phyloP scores from a whole-genome alignment of 2,329 filamentous ascomycete species.

The Periconia sp. region DNA sequence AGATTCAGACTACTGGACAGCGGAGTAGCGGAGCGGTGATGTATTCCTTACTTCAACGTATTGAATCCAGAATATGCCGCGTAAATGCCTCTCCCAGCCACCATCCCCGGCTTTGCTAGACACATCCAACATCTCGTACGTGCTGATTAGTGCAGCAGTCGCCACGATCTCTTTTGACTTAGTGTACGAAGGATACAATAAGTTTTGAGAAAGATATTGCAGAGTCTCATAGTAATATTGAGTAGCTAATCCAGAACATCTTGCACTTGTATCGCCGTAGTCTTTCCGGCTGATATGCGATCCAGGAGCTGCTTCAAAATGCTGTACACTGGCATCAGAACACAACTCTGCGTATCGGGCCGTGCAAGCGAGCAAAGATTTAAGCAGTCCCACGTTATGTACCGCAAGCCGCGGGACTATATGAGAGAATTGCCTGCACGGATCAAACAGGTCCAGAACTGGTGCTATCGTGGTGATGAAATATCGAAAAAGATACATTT shows the following conservation, averaged over 20 bases:
- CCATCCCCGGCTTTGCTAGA: slow-evolving; percentile 45
- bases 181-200: slow-evolving; percentile 61
- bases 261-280: not conserved
- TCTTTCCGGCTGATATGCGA: slow-evolving; percentile 1
- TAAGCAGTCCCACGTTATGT: slow-evolving; percentile 59
- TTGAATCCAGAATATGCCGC: slow-evolving; percentile 68
- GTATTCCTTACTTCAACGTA: too few relatives aligned
- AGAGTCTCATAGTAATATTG: slow-evolving; percentile 66
- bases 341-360: slow-evolving; percentile 51
- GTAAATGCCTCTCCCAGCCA: slow-evolving; percentile 64
- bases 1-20: too few relatives aligned
- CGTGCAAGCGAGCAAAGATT: slow-evolving; percentile 59
- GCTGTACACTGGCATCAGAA: slow-evolving; percentile 20
- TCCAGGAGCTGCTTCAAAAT: slow-evolving; percentile 25
- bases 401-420: slow-evolving; percentile 44
- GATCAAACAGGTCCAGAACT: slow-evolving; percentile 50
- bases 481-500: slow-evolving; percentile 43
- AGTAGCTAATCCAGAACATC: slow-evolving; percentile 42
- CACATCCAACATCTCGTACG: slow-evolving; percentile 68
- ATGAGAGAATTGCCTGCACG: slow-evolving; percentile 41
- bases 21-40: too few relatives aligned
- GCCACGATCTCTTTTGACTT: slow-evolving; percentile 60
- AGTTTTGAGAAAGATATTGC: slow-evolving; percentile 62
- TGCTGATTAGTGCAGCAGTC: slow-evolving; percentile 62
- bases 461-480: slow-evolving; percentile 42